phyloP scores from a whole-genome alignment of 306 rosid genomes.

The Amphicarpaea edgeworthii region DNA sequence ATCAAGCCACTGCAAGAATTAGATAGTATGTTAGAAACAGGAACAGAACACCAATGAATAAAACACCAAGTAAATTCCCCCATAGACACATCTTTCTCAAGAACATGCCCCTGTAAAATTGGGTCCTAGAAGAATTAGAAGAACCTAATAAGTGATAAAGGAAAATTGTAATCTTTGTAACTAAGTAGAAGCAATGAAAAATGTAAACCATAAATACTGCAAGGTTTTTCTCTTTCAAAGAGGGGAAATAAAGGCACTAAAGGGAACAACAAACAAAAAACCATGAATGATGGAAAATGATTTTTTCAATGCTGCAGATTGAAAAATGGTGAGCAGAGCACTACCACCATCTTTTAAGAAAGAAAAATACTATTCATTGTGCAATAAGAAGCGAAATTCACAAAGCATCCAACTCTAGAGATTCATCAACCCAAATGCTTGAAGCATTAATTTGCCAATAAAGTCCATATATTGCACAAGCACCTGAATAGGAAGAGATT shows the following conservation, averaged over 20 bases:
- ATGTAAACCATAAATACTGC: background rate
- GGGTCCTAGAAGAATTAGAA: conserved; percentile 17
- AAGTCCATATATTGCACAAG: conserved; percentile 9
- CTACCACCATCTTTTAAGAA: conserved; percentile 15
- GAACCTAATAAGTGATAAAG: conserved; percentile 2
- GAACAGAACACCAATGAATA: too few species aligned
- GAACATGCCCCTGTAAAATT: conserved; percentile 28
- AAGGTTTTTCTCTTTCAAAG: conserved; percentile 15
- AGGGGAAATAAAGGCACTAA: background rate
- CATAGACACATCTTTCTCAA: too few species aligned
- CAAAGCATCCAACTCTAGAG: conserved; percentile 7
- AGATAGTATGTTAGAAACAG: conserved; percentile 12
- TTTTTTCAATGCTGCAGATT: background rate
- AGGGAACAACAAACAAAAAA: conserved; percentile 17
- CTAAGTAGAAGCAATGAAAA: conserved; percentile 19
- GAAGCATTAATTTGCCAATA: conserved; percentile 41
- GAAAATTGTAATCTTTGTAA: conserved; percentile 16
- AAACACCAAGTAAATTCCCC: too few species aligned
- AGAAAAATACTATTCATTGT: background rate
- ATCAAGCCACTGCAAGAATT: conserved; percentile 85
- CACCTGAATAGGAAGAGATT: conserved; percentile 97
- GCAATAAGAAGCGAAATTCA: conserved; percentile 25
- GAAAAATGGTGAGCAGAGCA: conserved; percentile 14
- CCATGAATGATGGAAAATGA: background rate
- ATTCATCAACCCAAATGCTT: conserved; percentile 27